phyloP scores from a whole-genome alignment of 768 basidiomycete species.

The Suillus tomentosus region DNA sequence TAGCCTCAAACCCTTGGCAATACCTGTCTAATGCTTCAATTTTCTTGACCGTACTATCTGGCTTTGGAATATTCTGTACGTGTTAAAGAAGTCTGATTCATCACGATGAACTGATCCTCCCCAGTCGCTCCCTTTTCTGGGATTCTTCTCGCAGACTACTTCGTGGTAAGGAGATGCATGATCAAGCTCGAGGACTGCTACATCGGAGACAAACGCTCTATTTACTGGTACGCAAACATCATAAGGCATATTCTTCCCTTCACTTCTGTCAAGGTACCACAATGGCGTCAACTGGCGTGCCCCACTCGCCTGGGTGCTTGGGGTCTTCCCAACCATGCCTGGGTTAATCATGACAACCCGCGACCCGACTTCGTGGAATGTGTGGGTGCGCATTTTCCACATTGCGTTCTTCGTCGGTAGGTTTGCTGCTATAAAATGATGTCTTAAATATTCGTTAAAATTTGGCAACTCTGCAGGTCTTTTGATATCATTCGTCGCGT shows the following conservation, averaged over 20 bases:
- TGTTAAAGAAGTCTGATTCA: neutral
- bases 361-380: constrained; percentile 18
- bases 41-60: constrained; percentile 14
- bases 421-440: neutral
- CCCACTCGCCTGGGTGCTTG: constrained; percentile 17
- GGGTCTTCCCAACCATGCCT: constrained; percentile 19
- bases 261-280: constrained; percentile 12
- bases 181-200: constrained; percentile 15
- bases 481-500: neutral
- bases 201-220: constrained; percentile 12
- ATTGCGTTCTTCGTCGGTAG: constrained; percentile 22
- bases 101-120: constrained; percentile 1
- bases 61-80: constrained; percentile 15
- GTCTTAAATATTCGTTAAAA: neutral
- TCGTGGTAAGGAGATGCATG: constrained; percentile 10
- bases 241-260: neutral
- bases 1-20: constrained; percentile 17
- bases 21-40: constrained; percentile 14
- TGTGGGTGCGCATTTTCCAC: constrained; percentile 21
- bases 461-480: neutral
- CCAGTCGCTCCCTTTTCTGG: constrained; percentile 15
- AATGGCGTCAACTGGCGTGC: constrained; percentile 16
- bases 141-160: constrained; percentile 18
- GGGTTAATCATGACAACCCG: constrained; percentile 21
- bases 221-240: constrained; percentile 14